These are phyloP conservation scores for Salix caprea DNA, from an alignment of 345 rosid species.

Conservation along the genomic window DNA sequence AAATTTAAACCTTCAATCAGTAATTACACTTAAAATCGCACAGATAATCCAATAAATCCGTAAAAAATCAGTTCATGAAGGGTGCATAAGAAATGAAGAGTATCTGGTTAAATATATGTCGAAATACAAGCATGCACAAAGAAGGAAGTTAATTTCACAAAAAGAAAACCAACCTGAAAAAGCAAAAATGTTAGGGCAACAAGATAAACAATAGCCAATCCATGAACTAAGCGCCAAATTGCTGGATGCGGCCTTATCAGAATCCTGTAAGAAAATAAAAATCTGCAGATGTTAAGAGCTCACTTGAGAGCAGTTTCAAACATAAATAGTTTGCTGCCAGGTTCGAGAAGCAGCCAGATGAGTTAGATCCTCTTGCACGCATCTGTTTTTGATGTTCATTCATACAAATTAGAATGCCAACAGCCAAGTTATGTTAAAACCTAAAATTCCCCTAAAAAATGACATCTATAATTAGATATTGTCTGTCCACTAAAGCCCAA, in stretches of 20 bases:
- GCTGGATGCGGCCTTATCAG: conserved; percentile 98
- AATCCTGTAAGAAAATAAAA: conserved; percentile 45
- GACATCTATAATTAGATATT: neutral
- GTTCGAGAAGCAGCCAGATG: neutral
- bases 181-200: conserved; percentile 92
- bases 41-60: neutral
- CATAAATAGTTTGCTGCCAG: neutral
- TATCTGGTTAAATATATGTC: neutral
- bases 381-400: neutral
- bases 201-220: conserved; percentile 91
- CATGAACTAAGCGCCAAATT: conserved; percentile 97
- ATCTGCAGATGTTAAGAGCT: neutral
- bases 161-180: conserved; percentile 69
- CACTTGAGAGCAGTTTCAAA: neutral
- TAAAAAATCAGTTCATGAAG: neutral
- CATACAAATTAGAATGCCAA: neutral
- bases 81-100: neutral
- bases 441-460: neutral
- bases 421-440: neutral
- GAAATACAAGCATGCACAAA: neutral
- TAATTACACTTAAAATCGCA: neutral
- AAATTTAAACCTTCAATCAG: conserved; percentile 21
- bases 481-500: neutral
- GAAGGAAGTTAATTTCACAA: neutral
- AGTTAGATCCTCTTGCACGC: neutral